Evolutionary conservation across 1,284 basidiomycete genomes (phyloP).

Genomic region (Trametes polyzona): DNA sequence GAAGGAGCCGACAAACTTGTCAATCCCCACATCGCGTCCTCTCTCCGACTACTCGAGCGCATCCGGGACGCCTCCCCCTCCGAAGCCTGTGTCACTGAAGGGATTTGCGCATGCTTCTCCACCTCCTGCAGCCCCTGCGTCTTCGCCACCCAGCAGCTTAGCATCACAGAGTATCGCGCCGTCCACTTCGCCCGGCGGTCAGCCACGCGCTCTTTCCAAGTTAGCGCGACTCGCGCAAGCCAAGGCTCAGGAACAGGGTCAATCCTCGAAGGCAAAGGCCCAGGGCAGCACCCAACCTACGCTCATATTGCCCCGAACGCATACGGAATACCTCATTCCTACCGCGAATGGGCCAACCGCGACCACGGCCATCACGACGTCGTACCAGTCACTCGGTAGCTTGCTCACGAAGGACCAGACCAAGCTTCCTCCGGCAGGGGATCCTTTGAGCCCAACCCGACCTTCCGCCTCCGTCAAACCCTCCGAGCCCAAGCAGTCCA

Average conservation of each 20-base stretch:
- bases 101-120: neutral
- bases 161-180: neutral
- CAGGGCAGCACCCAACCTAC: slow-evolving; percentile 10
- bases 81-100: neutral
- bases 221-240: slow-evolving; percentile 70
- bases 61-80: neutral
- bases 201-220: slow-evolving; percentile 57
- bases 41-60: slow-evolving; percentile 1
- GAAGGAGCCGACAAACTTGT: slow-evolving; percentile 4
- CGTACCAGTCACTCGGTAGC: slow-evolving; percentile 66
- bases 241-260: slow-evolving; percentile 44
- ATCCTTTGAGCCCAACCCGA: slow-evolving; percentile 10
- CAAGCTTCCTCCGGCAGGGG: slow-evolving; percentile 27
- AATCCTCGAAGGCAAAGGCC: slow-evolving; percentile 31
- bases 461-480: neutral
- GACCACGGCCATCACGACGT: slow-evolving; percentile 80
- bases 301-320: slow-evolving; percentile 29
- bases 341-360: slow-evolving; percentile 76
- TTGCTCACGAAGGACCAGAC: slow-evolving; percentile 37
- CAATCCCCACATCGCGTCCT: slow-evolving; percentile 8
- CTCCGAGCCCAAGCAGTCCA: slow-evolving; percentile 52
- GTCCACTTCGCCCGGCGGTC: slow-evolving; percentile 7
- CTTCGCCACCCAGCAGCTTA: slow-evolving; percentile 1
- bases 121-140: neutral
- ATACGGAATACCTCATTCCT: slow-evolving; percentile 71